Conservation (phyloP, 768 basidiomycete genomes). For the Suillus cothurnatus region DNA sequence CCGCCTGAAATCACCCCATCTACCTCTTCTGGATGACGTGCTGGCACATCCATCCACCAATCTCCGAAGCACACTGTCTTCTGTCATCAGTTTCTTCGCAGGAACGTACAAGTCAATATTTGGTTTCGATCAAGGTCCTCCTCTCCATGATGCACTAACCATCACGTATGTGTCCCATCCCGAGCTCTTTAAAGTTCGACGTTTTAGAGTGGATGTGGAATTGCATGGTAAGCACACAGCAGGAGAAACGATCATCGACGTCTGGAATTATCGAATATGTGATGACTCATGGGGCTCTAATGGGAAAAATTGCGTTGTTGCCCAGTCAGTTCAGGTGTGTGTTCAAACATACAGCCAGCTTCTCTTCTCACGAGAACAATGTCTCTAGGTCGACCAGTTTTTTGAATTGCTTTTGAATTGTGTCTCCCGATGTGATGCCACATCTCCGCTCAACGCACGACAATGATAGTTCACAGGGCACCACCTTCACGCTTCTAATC, state of each 20-base stretch:
- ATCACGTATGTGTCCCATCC: conserved; percentile 76
- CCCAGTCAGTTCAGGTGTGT: conserved; percentile 64
- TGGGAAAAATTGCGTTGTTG: conserved; percentile 79
- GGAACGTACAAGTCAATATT: conserved; percentile 72
- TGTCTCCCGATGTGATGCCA: conserved; percentile 56
- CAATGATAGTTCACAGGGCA: conserved; percentile 6
- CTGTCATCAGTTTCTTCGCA: conserved; percentile 74
- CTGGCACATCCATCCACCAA: conserved; percentile 37
- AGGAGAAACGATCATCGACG: conserved; percentile 82
- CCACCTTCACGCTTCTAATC: neutral
- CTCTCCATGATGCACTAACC: conserved; percentile 85
- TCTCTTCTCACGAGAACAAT: conserved; percentile 7
- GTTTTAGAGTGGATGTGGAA: conserved; percentile 87
- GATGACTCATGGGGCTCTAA: conserved; percentile 70
- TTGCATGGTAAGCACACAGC: conserved; percentile 61
- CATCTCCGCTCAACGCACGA: conserved; percentile 59
- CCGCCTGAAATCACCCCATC: conserved; percentile 50
- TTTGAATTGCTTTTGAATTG: conserved; percentile 67
- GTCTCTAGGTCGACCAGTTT: conserved; percentile 57
- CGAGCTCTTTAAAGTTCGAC: conserved; percentile 56
- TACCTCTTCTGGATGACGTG: conserved; percentile 22
- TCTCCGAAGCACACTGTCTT: conserved; percentile 74
- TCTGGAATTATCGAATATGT: conserved; percentile 62
- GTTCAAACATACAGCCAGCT: neutral
- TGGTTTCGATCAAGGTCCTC: conserved; percentile 84